Evolutionary conservation across 2,329 filamentous ascomycete species (phyloP).

Genomic region (Acarospora socialis): DNA sequence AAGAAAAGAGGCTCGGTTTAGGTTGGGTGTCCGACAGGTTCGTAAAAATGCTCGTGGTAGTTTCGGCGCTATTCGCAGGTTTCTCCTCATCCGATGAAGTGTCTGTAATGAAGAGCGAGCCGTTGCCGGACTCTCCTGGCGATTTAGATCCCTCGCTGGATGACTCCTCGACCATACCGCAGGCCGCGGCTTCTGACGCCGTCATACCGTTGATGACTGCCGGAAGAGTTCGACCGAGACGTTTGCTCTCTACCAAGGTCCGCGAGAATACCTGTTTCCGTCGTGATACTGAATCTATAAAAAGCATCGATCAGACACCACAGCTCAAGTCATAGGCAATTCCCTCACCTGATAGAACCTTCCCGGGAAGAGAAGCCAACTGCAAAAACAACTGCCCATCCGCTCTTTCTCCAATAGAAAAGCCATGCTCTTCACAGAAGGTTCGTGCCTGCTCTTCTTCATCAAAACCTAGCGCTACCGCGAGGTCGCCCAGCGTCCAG

Average conservation of each 20-base stretch:
- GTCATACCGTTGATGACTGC: conserved; percentile 43
- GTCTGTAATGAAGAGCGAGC: conserved; percentile 18
- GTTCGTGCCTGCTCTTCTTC: conserved; percentile 36
- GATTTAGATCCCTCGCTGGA: conserved; percentile 20
- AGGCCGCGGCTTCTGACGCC: conserved; percentile 34
- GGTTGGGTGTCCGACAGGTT: too few relatives aligned
- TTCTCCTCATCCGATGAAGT: conserved; percentile 24
- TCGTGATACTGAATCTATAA: conserved; percentile 27
- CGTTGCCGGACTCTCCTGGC: conserved; percentile 15
- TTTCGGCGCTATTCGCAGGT: too few relatives aligned
- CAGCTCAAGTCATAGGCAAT: conserved; percentile 1
- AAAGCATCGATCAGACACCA: too few relatives aligned
- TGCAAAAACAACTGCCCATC: conserved; percentile 38
- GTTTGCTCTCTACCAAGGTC: conserved; percentile 43
- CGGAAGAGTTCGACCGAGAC: conserved; percentile 38
- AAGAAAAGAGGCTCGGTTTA: conserved; percentile 4
- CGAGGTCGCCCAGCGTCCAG: conserved; percentile 41
- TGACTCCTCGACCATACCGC: conserved; percentile 35
- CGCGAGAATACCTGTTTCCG: conserved; percentile 40
- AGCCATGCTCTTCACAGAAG: conserved; percentile 40
- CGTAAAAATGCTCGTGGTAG: too few relatives aligned
- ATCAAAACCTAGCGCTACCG: conserved; percentile 41
- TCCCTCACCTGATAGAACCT: conserved; percentile 11
- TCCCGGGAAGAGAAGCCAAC: conserved; percentile 34
- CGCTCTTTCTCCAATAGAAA: conserved; percentile 33